Conservation (phyloP, 495 filamentous ascomycete genomes). For the Pseudevernia furfuracea region DNA sequence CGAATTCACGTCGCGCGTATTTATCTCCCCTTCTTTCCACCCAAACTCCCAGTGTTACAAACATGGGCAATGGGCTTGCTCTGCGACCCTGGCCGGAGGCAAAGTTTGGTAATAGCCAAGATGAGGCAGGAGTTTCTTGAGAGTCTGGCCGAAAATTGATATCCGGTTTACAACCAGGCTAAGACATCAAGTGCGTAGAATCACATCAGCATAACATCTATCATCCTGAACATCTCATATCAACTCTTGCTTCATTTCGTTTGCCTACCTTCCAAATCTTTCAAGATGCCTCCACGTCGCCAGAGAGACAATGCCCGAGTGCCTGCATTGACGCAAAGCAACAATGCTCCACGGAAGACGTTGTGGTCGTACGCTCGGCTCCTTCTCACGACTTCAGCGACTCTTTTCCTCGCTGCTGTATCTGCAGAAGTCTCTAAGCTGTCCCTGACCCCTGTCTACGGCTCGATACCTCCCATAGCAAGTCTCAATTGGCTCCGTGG, state of each 20-base stretch:
- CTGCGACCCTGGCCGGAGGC: not conserved
- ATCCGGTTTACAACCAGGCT: not conserved
- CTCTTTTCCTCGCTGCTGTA: conserved; percentile 53
- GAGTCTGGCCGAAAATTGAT: not conserved
- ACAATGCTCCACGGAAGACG: not conserved
- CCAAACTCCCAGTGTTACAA: too few species aligned
- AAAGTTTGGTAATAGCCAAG: too few species aligned
- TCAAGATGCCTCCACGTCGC: not conserved
- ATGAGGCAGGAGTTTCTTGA: not conserved
- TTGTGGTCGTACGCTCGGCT: not conserved
- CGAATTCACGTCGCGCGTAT: not conserved
- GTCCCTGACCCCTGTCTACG: conserved; percentile 65
- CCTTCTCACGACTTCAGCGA: not conserved
- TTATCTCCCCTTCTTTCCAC: not conserved
- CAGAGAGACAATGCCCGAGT: not conserved
- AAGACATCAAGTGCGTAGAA: not conserved
- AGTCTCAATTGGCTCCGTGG: conserved; percentile 47
- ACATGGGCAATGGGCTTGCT: not conserved
- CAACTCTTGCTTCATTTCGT: not conserved
- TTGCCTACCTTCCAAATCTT: not conserved
- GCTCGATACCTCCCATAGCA: conserved; percentile 65
- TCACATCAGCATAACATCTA: not conserved
- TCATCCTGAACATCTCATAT: not conserved
- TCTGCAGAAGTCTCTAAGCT: conserved; percentile 59
- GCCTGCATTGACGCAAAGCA: not conserved